Evolutionary conservation across 2,329 filamentous ascomycete species (phyloP), one percentile per base, ranked within the genome.

Genomic region (Lizonia empirigonia): DNA sequence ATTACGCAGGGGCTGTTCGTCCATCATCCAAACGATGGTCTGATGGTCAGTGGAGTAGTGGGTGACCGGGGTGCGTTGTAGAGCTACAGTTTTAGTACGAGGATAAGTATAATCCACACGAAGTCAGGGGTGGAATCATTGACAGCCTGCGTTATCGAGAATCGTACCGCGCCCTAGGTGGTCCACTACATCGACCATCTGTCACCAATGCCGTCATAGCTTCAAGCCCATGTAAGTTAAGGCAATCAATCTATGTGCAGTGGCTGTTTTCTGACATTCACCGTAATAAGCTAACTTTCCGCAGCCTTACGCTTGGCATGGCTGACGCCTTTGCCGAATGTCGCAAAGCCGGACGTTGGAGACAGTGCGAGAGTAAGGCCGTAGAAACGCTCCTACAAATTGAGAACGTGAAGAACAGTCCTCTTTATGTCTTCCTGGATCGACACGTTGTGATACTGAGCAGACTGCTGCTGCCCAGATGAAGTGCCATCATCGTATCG

Each of bases 261-360:
- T 19, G 4, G 18, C 22, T 51, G 32, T 41, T 51, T 41, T 41
- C 48, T 51, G 48, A 33, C 48, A 51, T 41, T 10, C 32, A 36
- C 32, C 30, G 30, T 40, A 30, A 9, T n/a, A 36, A 40, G 30
- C 24, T 41, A 18, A 22, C 29, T 22, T 9, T 36, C n/a, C 20
- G 20, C 32, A 46, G 41, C 41, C 48, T 45, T 19, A 35, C 30
- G 29, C 19, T 41, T 37, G 41, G 48, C 36, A 20, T 51, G 36
- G 48, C 48, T 51, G 48, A 51, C 48, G 32, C 39, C 30, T 27
- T 37, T 41, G 35, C 29, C 35, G 35, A 34, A 38, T 5, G 23
- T 29, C 12, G 48, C 46, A 32, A 46, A 41, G 46, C 33, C 24
- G 32, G 26, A 24, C 16, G 35, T 32, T 24, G 41, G n/a, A 13